These are phyloP conservation scores for Colletotrichum viniferum DNA, from an alignment of 2,329 filamentous ascomycete genomes.

Conservation along the genomic window DNA sequence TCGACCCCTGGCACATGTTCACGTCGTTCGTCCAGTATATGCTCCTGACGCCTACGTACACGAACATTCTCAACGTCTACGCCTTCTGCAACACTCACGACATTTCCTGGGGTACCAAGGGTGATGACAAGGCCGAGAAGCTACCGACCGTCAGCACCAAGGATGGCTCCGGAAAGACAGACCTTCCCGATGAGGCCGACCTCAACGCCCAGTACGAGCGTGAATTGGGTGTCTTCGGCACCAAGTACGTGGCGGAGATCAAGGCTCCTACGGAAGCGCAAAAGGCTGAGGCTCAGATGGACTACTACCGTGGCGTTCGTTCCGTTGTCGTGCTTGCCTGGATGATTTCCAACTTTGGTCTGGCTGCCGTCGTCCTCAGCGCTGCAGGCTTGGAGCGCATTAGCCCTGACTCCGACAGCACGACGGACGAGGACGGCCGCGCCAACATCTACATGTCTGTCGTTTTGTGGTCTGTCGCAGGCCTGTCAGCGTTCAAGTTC, in stretches of 20 bases:
- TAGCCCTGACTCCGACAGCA: slow-evolving; percentile 44
- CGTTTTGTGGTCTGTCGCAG: slow-evolving; percentile 88
- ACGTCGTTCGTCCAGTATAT: slow-evolving; percentile 96
- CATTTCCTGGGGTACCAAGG: slow-evolving; percentile 97
- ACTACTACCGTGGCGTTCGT: slow-evolving; percentile 97
- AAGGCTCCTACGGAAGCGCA: slow-evolving; percentile 59
- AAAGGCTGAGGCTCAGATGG: slow-evolving; percentile 84
- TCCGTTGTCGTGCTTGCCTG: slow-evolving; percentile 90
- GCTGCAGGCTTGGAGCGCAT: slow-evolving; percentile 81
- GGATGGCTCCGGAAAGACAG: slow-evolving; percentile 88
- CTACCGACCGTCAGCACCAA: slow-evolving; percentile 88
- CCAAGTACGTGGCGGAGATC: slow-evolving; percentile 77
- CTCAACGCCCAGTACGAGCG: slow-evolving; percentile 93
- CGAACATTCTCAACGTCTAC: slow-evolving; percentile 98
- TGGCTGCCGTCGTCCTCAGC: slow-evolving; percentile 85
- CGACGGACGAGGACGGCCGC: slow-evolving; percentile 54
- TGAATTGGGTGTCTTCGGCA: slow-evolving; percentile 75
- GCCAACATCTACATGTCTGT: slow-evolving; percentile 85
- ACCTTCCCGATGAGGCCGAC: slow-evolving; percentile 93
- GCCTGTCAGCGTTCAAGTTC: slow-evolving; percentile 83
- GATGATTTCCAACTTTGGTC: slow-evolving; percentile 95
- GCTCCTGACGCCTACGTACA: slow-evolving; percentile 92
- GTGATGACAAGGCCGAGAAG: slow-evolving; percentile 93
- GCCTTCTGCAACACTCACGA: slow-evolving; percentile 99
- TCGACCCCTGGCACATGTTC: slow-evolving; percentile 99